Evolutionary conservation across 2,329 filamentous ascomycete genomes (phyloP).

Genomic region (Ramularia endophylla): DNA sequence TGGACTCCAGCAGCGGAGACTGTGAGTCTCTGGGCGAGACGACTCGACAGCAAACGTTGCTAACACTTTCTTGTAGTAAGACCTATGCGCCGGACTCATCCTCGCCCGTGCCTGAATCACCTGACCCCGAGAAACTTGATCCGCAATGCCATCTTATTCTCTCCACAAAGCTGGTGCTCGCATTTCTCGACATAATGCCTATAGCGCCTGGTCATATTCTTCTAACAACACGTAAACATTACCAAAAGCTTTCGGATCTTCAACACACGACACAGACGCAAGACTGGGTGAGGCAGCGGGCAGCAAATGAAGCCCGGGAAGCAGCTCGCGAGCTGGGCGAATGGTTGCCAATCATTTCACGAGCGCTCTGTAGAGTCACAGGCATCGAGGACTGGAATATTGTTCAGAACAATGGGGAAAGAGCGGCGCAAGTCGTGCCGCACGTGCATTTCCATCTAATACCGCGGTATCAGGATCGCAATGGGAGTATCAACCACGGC

Average conservation of each 20-base stretch:
- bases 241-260: constrained; percentile 68
- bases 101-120: constrained; percentile 27
- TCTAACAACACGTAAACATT: constrained; percentile 70
- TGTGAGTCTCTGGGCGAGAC: no score
- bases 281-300: constrained; percentile 16
- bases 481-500: constrained; percentile 41
- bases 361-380: constrained; percentile 62
- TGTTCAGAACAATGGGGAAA: constrained; percentile 86
- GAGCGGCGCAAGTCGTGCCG: constrained; percentile 85
- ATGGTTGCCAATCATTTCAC: constrained; percentile 64
- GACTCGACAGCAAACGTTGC: no score
- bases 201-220: constrained; percentile 78
- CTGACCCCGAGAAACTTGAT: constrained; percentile 26
- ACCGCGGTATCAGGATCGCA: constrained; percentile 58
- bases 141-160: constrained; percentile 58
- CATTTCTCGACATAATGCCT: constrained; percentile 91
- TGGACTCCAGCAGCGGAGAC: no score
- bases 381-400: constrained; percentile 87
- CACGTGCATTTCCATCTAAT: constrained; percentile 96
- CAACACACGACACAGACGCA: constrained; percentile 3
- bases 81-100: constrained; percentile 42
- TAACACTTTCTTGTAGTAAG: constrained; percentile 26
- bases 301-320: constrained; percentile 13
- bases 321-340: constrained; percentile 34
- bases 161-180: constrained; percentile 69